Evolutionary conservation across 495 filamentous ascomycete species (phyloP).

Genomic region (Opeltia flavorubescens): DNA sequence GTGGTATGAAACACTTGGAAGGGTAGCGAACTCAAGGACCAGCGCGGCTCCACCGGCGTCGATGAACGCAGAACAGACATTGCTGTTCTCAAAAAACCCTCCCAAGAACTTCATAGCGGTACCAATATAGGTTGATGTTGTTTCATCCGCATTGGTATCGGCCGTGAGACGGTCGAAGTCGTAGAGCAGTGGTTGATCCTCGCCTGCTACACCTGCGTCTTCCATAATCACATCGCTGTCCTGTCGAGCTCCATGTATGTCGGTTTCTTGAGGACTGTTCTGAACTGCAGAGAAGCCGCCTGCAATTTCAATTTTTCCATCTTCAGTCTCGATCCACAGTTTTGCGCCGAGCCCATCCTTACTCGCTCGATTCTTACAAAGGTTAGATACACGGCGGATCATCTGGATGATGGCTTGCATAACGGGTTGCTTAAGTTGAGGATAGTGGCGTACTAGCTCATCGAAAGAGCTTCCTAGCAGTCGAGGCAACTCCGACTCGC

Average conservation of each 20-base stretch:
- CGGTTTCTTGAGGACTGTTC: slow-evolving; percentile 21
- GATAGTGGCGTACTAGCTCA: slow-evolving; percentile 89
- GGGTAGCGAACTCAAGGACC: slow-evolving; percentile 68
- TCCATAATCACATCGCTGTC: slow-evolving; percentile 14
- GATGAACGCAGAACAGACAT: slow-evolving; percentile 61
- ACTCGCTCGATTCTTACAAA: slow-evolving; percentile 54
- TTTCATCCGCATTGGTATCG: slow-evolving; percentile 31
- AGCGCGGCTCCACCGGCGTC: slow-evolving; percentile 67
- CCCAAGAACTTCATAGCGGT: slow-evolving; percentile 62
- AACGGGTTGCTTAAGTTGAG: slow-evolving; percentile 61
- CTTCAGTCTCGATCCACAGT: slow-evolving; percentile 48
- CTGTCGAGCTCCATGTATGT: slow-evolving; percentile 2
- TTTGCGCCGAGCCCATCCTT: slow-evolving; percentile 62
- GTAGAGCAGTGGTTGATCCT: slow-evolving; percentile 16
- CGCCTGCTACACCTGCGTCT: slow-evolving; percentile 5
- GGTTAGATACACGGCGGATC: slow-evolving; percentile 57
- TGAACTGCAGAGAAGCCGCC: slow-evolving; percentile 21
- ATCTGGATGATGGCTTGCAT: slow-evolving; percentile 70
- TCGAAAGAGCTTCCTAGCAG: slow-evolving; percentile 73
- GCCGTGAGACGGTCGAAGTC: slow-evolving; percentile 18
- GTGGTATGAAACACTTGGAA: slow-evolving; percentile 62
- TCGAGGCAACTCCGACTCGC: slow-evolving; percentile 41
- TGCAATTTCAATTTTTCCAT: slow-evolving; percentile 39
- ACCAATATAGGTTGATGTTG: slow-evolving; percentile 52
- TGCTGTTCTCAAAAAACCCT: slow-evolving; percentile 62